These are phyloP conservation scores for Iberis amara DNA, from an alignment of 441 rosid genomes.

Conservation along the genomic window DNA sequence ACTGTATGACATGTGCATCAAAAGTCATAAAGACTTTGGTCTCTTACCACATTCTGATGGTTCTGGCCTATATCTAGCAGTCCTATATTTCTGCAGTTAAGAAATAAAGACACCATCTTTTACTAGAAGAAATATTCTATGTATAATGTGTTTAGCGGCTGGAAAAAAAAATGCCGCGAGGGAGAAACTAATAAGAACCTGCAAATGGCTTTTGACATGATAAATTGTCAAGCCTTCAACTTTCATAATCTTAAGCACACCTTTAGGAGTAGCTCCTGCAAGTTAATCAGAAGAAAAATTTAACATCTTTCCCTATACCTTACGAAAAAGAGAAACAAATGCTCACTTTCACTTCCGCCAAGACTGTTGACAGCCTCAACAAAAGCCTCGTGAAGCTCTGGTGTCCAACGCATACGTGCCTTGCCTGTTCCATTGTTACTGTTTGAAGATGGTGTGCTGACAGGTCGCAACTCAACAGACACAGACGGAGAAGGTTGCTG, in stretches of 20 bases:
- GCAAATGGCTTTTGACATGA: slow-evolving; percentile 94
- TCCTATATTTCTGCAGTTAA: slow-evolving; percentile 78
- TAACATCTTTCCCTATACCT: slow-evolving; percentile 8
- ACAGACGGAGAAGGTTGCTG: slow-evolving; percentile 50
- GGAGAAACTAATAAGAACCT: slow-evolving; percentile 39
- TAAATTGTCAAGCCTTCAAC: slow-evolving; percentile 84
- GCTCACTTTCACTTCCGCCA: slow-evolving; percentile 89
- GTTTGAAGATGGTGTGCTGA: slow-evolving; percentile 43
- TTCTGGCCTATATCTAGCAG: slow-evolving; percentile 79
- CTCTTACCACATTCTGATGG: slow-evolving; percentile 56
- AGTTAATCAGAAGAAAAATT: slow-evolving; percentile 11
- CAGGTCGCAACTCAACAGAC: slow-evolving; percentile 43
- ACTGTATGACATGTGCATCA: neutral
- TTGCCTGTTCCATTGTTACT: slow-evolving; percentile 52
- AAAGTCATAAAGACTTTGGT: neutral
- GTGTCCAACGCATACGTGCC: slow-evolving; percentile 96
- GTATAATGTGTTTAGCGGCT: neutral
- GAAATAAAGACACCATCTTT: slow-evolving; percentile 27
- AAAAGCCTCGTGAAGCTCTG: slow-evolving; percentile 89
- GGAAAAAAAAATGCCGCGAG: slow-evolving; percentile 1
- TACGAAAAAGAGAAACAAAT: slow-evolving; percentile 11
- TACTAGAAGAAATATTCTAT: slow-evolving; percentile 24
- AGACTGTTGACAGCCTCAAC: slow-evolving; percentile 87
- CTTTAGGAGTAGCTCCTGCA: slow-evolving; percentile 89
- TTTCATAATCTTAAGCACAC: slow-evolving; percentile 86